Percentiles rank a stretch among this genome's conserved stretches.
Conservation (phyloP, 441 rosid species). For the Jatropha multifida region DNA sequence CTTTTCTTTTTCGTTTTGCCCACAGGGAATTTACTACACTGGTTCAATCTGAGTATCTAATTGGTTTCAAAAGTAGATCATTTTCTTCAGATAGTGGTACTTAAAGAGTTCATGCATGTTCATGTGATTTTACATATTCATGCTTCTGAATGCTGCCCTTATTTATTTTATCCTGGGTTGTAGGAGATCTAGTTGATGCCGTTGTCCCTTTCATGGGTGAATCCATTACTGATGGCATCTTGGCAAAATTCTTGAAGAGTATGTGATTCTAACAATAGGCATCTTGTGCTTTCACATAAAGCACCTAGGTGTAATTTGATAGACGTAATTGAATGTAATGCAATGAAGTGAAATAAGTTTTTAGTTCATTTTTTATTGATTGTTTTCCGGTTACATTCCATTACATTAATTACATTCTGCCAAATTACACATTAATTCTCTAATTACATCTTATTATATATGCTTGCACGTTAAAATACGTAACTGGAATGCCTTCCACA, state of each 20-base stretch:
- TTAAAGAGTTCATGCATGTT: not conserved
- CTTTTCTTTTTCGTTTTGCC: no score
- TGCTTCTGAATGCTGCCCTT: not conserved
- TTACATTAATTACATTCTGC: no score
- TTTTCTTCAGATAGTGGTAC: conserved; percentile 35
- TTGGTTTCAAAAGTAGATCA: conserved; percentile 20
- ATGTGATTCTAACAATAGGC: conserved; percentile 25
- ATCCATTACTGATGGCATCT: conserved; percentile 88
- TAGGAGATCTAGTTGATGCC: conserved; percentile 76
- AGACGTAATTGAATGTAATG: no score
- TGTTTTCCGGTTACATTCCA: no score
- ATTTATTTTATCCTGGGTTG: conserved; percentile 7
- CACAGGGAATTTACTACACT: conserved; percentile 22
- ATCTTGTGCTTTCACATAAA: not conserved
- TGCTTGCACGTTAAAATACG: not conserved
- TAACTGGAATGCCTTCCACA: not conserved
- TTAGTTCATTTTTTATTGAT: no score
- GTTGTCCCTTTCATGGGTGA: conserved; percentile 94
- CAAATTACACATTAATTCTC: not conserved
- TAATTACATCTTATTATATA: conserved; percentile 1
- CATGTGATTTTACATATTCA: not conserved
- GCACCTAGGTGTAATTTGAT: no score
- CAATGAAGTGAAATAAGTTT: no score
- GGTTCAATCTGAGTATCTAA: conserved; percentile 5
- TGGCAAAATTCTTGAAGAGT: conserved; percentile 81